Percentiles rank a stretch among this genome's conserved stretches.
These are phyloP conservation scores for Pseudogymnoascus sp. DNA, from an alignment of 2,329 filamentous ascomycete genomes.

Conservation along the genomic window DNA sequence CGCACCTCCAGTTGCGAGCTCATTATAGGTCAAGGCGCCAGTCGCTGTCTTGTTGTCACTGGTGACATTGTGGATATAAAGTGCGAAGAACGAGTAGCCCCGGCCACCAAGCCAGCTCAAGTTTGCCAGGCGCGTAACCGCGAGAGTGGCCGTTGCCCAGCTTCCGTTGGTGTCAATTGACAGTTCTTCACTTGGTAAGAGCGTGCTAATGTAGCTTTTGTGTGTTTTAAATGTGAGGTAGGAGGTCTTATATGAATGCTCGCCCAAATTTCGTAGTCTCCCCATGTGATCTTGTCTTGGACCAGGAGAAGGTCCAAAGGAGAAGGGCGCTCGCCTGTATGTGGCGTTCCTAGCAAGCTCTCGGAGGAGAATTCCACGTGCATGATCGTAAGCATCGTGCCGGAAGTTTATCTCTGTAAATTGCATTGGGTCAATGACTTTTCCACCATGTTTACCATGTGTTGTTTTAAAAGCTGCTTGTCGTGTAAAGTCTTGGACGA, in stretches of 20 bases:
- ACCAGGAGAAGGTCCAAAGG: conserved; percentile 27
- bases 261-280: background rate
- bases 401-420: conserved; percentile 40
- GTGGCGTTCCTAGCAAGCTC: conserved; percentile 26
- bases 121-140: conserved; percentile 38
- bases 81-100: conserved; percentile 51
- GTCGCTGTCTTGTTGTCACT: conserved; percentile 36
- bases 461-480: conserved; percentile 24
- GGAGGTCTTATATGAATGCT: conserved; percentile 29
- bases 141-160: conserved; percentile 33
- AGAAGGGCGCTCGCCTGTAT: conserved; percentile 38
- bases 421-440: conserved; percentile 37
- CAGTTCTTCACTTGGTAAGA: conserved; percentile 2
- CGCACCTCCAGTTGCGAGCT: conserved; percentile 32
- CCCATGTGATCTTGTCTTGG: conserved; percentile 7
- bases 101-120: conserved; percentile 56
- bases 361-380: conserved; percentile 35
- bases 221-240: conserved; percentile 28
- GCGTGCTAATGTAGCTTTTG: conserved; percentile 9
- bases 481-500: conserved; percentile 40
- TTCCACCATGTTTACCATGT: conserved; percentile 16
- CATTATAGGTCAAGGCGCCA: conserved; percentile 43
- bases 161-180: conserved; percentile 21
- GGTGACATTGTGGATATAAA: conserved; percentile 55
- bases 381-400: conserved; percentile 47